Conservation (phyloP, 306 rosid genomes). For the Acacia confusa region DNA sequence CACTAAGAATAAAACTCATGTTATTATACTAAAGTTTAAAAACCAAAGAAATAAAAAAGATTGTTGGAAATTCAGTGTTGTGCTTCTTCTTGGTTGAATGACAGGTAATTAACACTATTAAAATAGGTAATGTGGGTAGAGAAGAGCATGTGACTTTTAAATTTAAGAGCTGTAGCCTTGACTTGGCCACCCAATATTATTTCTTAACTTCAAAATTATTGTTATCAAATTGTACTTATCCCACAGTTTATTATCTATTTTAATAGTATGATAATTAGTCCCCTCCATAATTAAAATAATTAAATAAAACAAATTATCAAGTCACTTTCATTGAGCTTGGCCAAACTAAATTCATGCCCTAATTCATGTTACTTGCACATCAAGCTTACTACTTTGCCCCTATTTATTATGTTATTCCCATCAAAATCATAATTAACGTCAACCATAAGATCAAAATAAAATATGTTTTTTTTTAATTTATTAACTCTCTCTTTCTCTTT, state of each 20-base stretch:
- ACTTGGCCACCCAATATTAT: neutral
- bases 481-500: neutral
- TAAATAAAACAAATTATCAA: neutral
- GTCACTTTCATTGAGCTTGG: slow-evolving; percentile 12
- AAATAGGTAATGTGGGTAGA: neutral
- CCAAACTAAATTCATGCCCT: slow-evolving; percentile 11
- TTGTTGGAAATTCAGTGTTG: neutral
- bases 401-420: neutral
- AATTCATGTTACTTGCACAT: slow-evolving; percentile 24
- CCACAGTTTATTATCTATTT: neutral
- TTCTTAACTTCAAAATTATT: neutral
- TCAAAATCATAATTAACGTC: neutral
- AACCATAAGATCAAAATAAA: neutral
- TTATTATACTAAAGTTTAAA: neutral
- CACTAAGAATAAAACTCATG: too few species aligned
- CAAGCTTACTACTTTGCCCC: neutral
- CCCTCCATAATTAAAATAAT: neutral
- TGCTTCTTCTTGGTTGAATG: neutral
- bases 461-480: neutral
- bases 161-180: neutral
- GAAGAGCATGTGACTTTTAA: neutral
- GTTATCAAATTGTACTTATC: neutral
- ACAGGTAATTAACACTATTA: neutral
- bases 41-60: neutral
- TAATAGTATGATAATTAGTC: neutral